A percentile compares a stretch with the other conserved stretches of the same genome.
Evolutionary conservation across 257 asterid species (phyloP).

Genomic region (Solanum clarkiae): DNA sequence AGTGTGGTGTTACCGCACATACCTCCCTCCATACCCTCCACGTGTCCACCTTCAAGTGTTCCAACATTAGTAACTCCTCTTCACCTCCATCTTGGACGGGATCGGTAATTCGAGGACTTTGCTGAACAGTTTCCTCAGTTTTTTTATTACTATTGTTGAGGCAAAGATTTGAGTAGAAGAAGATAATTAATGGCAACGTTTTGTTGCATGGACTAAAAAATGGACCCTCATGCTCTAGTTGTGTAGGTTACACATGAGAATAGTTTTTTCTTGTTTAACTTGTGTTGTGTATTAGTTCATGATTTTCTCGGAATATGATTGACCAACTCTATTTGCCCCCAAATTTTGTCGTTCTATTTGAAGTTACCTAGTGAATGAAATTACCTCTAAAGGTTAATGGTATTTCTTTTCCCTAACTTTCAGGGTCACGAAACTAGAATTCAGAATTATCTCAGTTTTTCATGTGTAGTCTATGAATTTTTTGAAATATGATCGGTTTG

Average conservation of each 20-base stretch:
- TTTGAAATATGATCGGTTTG: not conserved
- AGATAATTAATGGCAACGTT: not conserved
- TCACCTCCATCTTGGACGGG: conserved; percentile 22
- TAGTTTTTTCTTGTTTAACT: not conserved
- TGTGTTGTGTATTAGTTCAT: not conserved
- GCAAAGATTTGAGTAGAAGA: not conserved
- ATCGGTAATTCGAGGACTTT: conserved; percentile 57
- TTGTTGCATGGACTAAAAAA: not conserved
- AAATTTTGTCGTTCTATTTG: not conserved
- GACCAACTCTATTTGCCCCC: not conserved
- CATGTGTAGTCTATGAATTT: not conserved
- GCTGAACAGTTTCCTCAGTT: conserved; percentile 45
- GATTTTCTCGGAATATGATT: not conserved
- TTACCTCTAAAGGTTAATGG: not conserved
- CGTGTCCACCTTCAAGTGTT: conserved; percentile 34
- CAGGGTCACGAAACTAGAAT: not conserved
- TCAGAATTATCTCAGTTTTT: not conserved
- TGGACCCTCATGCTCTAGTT: conserved; percentile 8
- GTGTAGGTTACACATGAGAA: not conserved
- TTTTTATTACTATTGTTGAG: conserved; percentile 12
- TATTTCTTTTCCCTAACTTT: accelerated
- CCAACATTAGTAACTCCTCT: conserved; percentile 16
- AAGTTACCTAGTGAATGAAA: not conserved
- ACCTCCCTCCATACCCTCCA: conserved; percentile 25
- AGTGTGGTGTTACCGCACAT: not conserved